These are phyloP conservation scores for Ustilago tritici DNA, from an alignment of 1,284 basidiomycete species.

Conservation along the genomic window DNA sequence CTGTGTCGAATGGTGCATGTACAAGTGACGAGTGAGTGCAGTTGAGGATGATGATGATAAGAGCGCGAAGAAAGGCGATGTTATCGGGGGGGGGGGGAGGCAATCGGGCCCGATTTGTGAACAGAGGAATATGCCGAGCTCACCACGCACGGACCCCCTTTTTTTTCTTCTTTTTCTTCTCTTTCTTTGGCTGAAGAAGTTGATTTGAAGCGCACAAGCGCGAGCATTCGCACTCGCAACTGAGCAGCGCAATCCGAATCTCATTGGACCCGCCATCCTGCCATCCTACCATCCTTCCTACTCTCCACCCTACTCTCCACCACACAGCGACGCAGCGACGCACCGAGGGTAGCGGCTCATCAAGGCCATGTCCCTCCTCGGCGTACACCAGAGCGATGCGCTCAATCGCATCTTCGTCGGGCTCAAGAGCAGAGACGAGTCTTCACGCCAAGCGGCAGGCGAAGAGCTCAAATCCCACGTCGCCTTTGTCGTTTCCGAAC, in stretches of 20 bases:
- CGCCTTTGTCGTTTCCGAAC: slow-evolving; percentile 59
- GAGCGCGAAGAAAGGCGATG: no score
- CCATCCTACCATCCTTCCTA: neutral
- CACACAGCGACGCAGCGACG: neutral
- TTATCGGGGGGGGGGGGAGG: no score
- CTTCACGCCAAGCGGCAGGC: slow-evolving; percentile 53
- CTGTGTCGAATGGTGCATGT: neutral
- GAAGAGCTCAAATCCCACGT: slow-evolving; percentile 63
- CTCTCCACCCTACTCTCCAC: neutral
- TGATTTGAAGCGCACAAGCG: no score
- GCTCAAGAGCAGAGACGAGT: slow-evolving; percentile 63
- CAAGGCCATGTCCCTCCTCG: slow-evolving; percentile 37
- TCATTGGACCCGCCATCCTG: neutral
- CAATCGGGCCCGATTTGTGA: no score
- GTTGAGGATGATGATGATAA: neutral
- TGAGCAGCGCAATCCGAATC: neutral
- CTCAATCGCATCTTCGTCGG: slow-evolving; percentile 62
- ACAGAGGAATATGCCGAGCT: no score
- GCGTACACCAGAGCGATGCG: slow-evolving; percentile 57
- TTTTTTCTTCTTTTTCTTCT: neutral
- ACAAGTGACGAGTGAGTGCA: neutral
- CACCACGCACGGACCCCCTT: neutral
- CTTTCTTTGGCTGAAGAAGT: neutral
- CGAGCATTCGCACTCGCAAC: no score
- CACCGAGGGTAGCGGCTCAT: neutral